phyloP scores from a whole-genome alignment of 257 asterid species.

The Penstemon barbatus region DNA sequence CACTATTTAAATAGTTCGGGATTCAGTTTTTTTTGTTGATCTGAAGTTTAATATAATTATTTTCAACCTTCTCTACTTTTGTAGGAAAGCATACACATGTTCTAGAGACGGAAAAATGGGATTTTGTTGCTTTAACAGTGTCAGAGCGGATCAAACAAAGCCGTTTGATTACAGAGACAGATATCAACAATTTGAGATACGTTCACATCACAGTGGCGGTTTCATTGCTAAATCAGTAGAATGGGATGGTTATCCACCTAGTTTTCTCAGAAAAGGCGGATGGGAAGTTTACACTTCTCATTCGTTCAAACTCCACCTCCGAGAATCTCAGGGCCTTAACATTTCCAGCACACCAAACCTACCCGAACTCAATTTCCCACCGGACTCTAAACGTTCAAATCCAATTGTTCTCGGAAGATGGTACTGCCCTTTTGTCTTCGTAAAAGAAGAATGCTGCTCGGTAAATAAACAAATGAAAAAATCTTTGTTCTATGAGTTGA shows the following conservation, averaged over 20 bases:
- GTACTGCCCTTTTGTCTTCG: slow-evolving; percentile 67
- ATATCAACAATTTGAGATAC: slow-evolving; percentile 72
- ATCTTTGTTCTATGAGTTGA: slow-evolving; percentile 56
- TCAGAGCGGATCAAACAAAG: slow-evolving; percentile 33
- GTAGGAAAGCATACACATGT: slow-evolving; percentile 67
- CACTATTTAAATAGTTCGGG: background rate
- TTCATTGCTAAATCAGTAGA: slow-evolving; percentile 71
- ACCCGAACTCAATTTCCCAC: slow-evolving; percentile 52
- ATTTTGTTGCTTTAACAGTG: slow-evolving; percentile 53
- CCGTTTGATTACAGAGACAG: slow-evolving; percentile 65
- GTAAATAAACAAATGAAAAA: slow-evolving; percentile 50
- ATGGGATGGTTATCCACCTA: slow-evolving; percentile 72
- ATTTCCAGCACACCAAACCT: slow-evolving; percentile 29
- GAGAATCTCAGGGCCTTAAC: slow-evolving; percentile 53
- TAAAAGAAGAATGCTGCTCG: slow-evolving; percentile 44
- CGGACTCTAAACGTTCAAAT: slow-evolving; percentile 46
- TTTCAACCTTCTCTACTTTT: background rate
- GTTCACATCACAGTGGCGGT: slow-evolving; percentile 51
- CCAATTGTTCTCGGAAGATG: slow-evolving; percentile 61
- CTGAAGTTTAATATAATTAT: background rate
- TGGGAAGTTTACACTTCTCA: slow-evolving; percentile 54
- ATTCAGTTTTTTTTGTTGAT: background rate
- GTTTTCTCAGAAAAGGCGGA: slow-evolving; percentile 60
- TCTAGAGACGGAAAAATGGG: slow-evolving; percentile 47
- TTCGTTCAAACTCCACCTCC: slow-evolving; percentile 42